phyloP scores from a whole-genome alignment of 768 basidiomycete species.

The Pluteus cervinus region DNA sequence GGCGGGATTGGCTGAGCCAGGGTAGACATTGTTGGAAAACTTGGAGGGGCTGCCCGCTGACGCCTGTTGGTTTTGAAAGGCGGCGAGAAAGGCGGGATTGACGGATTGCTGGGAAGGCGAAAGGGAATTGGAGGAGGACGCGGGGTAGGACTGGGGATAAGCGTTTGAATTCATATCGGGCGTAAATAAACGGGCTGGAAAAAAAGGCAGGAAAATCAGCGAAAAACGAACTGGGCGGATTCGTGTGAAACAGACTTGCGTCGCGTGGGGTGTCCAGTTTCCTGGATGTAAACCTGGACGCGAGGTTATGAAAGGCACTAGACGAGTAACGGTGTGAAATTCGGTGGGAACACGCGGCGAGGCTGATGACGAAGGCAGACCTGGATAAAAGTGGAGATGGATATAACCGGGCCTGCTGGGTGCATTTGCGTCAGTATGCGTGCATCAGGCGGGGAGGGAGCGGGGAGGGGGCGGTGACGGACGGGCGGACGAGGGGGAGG shows the following conservation, averaged over 20 bases:
- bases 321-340: constrained; percentile 3
- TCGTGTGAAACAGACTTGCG: not conserved
- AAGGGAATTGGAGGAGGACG: constrained; percentile 6
- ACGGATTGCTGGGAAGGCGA: constrained; percentile 13
- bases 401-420: not conserved
- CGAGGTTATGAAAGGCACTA: constrained; percentile 2
- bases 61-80: constrained; percentile 20
- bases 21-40: constrained; percentile 4
- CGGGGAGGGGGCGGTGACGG: constrained; percentile 5
- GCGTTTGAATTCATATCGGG: constrained; percentile 14
- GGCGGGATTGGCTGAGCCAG: too few relatives aligned
- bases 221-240: not conserved
- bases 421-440: constrained; percentile 4
- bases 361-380: constrained; percentile 6
- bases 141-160: constrained; percentile 11
- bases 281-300: too few relatives aligned
- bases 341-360: constrained; percentile 5
- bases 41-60: constrained; percentile 7
- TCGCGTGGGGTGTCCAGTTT: too few relatives aligned
- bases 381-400: constrained; percentile 1
- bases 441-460: constrained; percentile 7
- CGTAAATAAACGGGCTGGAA: constrained; percentile 1
- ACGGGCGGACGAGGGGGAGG: constrained; percentile 3
- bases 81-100: constrained; percentile 26
- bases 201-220: not conserved